Evolutionary conservation across 352 stramenopile genomes (phyloP), one percentile per base, ranked within the genome.

Genomic region (Globisporangium megalacanthum): DNA sequence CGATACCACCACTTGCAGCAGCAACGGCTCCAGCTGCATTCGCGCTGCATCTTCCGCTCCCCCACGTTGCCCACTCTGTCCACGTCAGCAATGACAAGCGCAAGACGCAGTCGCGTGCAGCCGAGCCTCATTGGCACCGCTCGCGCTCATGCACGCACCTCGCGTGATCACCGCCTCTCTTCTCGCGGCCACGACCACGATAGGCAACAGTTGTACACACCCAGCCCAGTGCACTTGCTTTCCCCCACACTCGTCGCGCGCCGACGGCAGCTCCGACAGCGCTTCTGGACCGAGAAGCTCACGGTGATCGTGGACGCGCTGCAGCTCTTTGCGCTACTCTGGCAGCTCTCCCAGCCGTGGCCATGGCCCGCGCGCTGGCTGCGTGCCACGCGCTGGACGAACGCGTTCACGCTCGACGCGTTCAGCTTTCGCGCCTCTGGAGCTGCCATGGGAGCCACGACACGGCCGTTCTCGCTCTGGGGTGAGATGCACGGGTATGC

Each of bases 271-370:
- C 22, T 37, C 22, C 46, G 48, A 39, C 68, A 69, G 54, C 73
- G 77, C 44, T 77, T 82, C 48, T 88, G 77, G 80, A 58, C 72
- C n/a, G 80, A 88, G 66, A 87, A 88, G 58, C 57, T 48, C 44
- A 36, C 76, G 14, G 47, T 82, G 14, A n/a, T 74, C 1, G 46
- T 69, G 6, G 80, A 90, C 46, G 66, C 62, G 15, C 45, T 70
- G 65, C 80, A 90, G 63, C 48, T 88, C 61, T 90, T 77, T 52
- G 80, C 68, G 31, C 72, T 90, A 35, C 70, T 90, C 47, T 90
- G 80, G 80, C 80, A 90, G 62, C 65, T 90, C 45, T 83, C 80
- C n/a, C 80, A 90, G 65, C 70, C 78, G 41, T 90, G 80, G 80
- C 80, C 80, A 39, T 88, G 78, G 80, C 80, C 77, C 9, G 65